Evolutionary conservation across 768 basidiomycete genomes (phyloP).

Genomic region (Boletus vermiculosoides): DNA sequence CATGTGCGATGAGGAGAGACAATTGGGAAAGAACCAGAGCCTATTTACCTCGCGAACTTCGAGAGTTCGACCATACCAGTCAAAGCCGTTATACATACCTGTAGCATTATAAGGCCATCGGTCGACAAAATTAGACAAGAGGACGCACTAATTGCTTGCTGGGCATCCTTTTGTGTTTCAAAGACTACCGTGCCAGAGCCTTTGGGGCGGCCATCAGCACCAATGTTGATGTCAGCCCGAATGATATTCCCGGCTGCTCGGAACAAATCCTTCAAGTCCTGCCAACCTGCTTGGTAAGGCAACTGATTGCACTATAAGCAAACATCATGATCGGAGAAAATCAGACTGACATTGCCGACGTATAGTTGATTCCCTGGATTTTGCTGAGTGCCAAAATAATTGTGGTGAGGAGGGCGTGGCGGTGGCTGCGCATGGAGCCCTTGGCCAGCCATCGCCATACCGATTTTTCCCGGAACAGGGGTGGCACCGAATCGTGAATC

Average conservation of each 20-base stretch:
- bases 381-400: constrained; percentile 55
- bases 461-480: constrained; percentile 94
- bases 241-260: constrained; percentile 93
- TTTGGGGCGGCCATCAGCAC: constrained; percentile 89
- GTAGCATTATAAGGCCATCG: constrained; percentile 2
- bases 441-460: constrained; percentile 94
- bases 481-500: constrained; percentile 95
- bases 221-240: constrained; percentile 93
- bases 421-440: constrained; percentile 77
- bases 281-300: constrained; percentile 98
- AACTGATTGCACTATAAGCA: constrained; percentile 48
- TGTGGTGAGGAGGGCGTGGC: constrained; percentile 79
- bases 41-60: constrained; percentile 88
- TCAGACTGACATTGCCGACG: constrained; percentile 74
- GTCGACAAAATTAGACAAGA: neutral
- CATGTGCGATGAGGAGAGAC: neutral
- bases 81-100: constrained; percentile 97
- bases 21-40: neutral
- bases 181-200: constrained; percentile 98
- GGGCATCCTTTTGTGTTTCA: constrained; percentile 86
- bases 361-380: constrained; percentile 90
- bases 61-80: constrained; percentile 93
- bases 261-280: constrained; percentile 97
- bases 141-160: constrained; percentile 82
- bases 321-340: neutral